phyloP scores from a whole-genome alignment of 2,329 filamentous ascomycete species.

The Pseudogymnoascus sp. region DNA sequence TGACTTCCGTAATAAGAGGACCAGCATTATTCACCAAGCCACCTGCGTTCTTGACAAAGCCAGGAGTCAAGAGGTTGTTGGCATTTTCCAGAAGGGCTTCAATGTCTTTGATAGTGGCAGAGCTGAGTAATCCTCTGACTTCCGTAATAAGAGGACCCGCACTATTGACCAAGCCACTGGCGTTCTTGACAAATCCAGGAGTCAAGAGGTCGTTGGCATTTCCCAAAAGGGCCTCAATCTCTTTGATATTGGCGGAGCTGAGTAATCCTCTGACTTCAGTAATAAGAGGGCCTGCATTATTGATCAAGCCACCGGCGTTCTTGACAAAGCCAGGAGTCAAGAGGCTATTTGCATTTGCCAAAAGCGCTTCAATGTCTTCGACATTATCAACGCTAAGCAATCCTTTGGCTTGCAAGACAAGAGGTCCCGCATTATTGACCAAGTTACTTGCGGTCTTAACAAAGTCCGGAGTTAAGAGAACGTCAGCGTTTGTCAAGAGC shows the following conservation, averaged over 20 bases:
- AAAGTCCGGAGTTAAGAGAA: conserved; percentile 17
- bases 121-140: not conserved
- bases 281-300: not conserved
- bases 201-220: conserved; percentile 17
- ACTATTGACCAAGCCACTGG: not conserved
- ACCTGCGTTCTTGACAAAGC: not conserved
- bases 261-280: not conserved
- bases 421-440: not conserved
- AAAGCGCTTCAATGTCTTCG: not conserved
- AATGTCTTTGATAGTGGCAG: not conserved
- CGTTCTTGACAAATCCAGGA: not conserved
- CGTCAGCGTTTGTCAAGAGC: conserved; percentile 3
- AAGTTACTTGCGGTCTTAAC: not conserved
- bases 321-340: not conserved
- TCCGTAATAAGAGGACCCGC: not conserved
- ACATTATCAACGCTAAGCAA: not conserved
- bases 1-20: not conserved
- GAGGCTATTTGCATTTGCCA: not conserved
- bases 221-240: not conserved
- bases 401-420: not conserved
- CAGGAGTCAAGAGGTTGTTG: not conserved
- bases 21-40: not conserved
- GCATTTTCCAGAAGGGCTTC: not conserved
- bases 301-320: not conserved
- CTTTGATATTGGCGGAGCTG: not conserved